phyloP scores from a whole-genome alignment of 805 yeast species.

The Komagataella pastoris region DNA sequence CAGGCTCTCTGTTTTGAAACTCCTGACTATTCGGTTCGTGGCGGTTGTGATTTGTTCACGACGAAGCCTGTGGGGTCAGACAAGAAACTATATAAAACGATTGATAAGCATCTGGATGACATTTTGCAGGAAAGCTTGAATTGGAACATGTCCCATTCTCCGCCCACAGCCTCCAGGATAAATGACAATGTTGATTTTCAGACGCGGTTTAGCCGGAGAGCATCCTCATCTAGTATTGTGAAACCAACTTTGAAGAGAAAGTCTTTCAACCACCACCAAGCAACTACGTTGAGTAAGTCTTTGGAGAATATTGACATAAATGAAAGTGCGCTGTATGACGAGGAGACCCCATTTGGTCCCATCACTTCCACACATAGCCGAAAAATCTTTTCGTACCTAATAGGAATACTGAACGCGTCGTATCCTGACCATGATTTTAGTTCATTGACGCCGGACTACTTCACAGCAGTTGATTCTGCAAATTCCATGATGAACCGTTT shows the following conservation, averaged over 20 bases:
- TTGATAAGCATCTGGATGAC: slow-evolving; percentile 67
- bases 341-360: slow-evolving; percentile 77
- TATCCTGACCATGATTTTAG: slow-evolving; percentile 96
- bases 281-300: slow-evolving; percentile 3
- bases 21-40: slow-evolving; percentile 62
- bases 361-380: slow-evolving; percentile 75
- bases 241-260: neutral
- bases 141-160: slow-evolving; percentile 4
- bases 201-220: slow-evolving; percentile 1
- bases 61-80: slow-evolving; percentile 91
- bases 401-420: slow-evolving; percentile 81
- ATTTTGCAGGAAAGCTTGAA: slow-evolving; percentile 29
- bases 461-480: slow-evolving; percentile 38
- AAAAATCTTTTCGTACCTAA: slow-evolving; percentile 79
- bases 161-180: neutral
- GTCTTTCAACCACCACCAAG: slow-evolving; percentile 8
- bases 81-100: slow-evolving; percentile 73
- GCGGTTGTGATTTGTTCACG: slow-evolving; percentile 88
- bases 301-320: slow-evolving; percentile 2
- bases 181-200: neutral
- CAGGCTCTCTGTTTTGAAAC: slow-evolving; percentile 75
- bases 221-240: slow-evolving; percentile 1
- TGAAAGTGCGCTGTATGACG: slow-evolving; percentile 1
- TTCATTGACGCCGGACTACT: slow-evolving; percentile 68
- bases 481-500: slow-evolving; percentile 47